Evolutionary conservation across 2,329 filamentous ascomycete species (phyloP), one percentile per base, ranked within the genome.

Genomic region (Arthroderma sp.): DNA sequence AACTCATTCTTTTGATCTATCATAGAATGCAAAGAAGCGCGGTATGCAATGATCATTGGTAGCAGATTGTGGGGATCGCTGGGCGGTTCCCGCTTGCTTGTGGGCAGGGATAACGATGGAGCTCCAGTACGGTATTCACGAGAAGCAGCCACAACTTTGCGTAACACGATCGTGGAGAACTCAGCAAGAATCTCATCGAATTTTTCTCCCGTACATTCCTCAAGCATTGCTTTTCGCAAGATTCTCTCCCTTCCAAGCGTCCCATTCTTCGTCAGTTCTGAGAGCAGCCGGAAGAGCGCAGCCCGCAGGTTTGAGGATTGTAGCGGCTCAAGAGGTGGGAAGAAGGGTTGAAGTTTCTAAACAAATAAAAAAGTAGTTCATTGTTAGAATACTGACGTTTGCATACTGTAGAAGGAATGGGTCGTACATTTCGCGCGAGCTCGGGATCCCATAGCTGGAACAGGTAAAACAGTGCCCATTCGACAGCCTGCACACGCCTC

Each of bases 131-230:
- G 25, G 31, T 59, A 39, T 23, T 55, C 44, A 6, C 37, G 17
- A 21, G 57, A 38, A 3, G 54, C 21, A 21, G 87, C 72, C 0
- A 39, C 51, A 39, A 81, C 71, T 66, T 85, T 89, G 66, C 87
- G 87, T 61, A 97, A 70, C 0, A 95, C 90, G 0, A 83, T 81
- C 13, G 87, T 87, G 1, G 91, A 96, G 65, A 98, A 94, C 0
- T 83, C 78, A 2, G 88, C 83, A 28, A 97, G 77, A 1, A 95
- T 75, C 67, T 98, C 93, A 68, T 91, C 90, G 56, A 97, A 81
- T 61, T 88, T 85, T 56, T 95, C 90, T 4, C 91, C 91, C 63
- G 87, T 91, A 73, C 93, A 98, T 65, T 98, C 91, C 68, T 98
- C 93, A 55, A 98, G 77, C 88, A 96, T 95, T 0, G 89, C 95